Conservation (phyloP, 495 filamentous ascomycete genomes). For the Neurospora hispaniola region DNA sequence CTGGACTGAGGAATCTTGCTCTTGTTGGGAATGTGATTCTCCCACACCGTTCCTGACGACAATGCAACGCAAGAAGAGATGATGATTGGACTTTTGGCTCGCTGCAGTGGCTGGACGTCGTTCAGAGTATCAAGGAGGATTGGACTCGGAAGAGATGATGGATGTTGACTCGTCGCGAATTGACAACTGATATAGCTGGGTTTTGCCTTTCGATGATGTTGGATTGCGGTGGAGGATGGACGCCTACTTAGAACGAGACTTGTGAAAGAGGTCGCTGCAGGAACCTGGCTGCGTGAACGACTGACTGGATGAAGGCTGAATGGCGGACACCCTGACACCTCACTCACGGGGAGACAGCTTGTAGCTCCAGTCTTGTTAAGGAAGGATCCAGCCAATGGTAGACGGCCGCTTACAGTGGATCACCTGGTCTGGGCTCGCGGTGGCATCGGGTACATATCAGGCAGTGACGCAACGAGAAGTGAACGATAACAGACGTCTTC, state of each 20-base stretch:
- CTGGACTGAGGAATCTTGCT: not conserved
- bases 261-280: not conserved
- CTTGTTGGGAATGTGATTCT: not conserved
- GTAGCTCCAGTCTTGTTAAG: not conserved
- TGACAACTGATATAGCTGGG: not conserved
- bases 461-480: conserved; percentile 23
- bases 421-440: conserved; percentile 2
- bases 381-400: not conserved
- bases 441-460: conserved; percentile 12
- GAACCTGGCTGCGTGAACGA: not conserved
- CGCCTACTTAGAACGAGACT: not conserved
- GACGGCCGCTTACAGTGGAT: not conserved
- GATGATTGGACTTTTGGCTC: not conserved
- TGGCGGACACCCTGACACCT: not conserved
- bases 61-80: not conserved
- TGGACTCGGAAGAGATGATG: not conserved
- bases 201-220: not conserved
- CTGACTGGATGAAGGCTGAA: not conserved
- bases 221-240: not conserved
- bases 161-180: not conserved
- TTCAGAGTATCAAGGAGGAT: not conserved
- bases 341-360: not conserved
- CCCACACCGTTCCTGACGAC: not conserved
- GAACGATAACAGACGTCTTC: conserved; percentile 11
- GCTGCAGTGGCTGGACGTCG: not conserved